Base-by-base conservation (phyloP, 805 yeast species). In the Candida odintsovae region DNA sequence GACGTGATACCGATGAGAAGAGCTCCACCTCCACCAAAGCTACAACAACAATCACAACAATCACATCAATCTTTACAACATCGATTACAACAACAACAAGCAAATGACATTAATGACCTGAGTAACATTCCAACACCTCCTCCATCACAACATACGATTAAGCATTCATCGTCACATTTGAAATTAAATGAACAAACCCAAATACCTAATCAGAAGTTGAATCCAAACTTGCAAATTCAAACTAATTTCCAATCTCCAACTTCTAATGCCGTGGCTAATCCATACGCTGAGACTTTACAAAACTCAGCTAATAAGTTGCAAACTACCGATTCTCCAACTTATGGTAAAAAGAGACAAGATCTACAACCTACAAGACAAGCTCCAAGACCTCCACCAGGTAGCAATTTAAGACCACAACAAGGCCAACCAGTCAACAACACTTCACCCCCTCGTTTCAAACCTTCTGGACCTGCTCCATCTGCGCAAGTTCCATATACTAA, bases 1-100 rank as follows among this genome's bases (percentile, higher is more conserved):
- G 73, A 67, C 26, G 56, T 77, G 47, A 63, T 72, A 2, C 82
- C 83, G 8, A 65, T 65, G 53, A 70, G 84, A 63, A 70, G 68
- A 48, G 82, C 84, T 1, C 84, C 83, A 6, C 71, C 78, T 7
- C 82, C 82, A 2, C 82, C 81, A 20, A 54, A 52, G 23, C 21
- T 50, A 18, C 38, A 50, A 42, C 48, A 46, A 26, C 48, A 38
- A 40, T 50, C 50, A 31, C 54, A 50, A 41, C 47, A 40, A 42
- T 51, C 35, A 36, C 78, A 10, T 62, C 61, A 44, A 66, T 41
- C 5, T 8, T 28, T 19, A 15, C 50, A 51, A 31, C 54, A 50
- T 40, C 47, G 38, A 42, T 51, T 37, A 36, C 78, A 10, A 62
- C 61, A 44, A 66, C 80, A 57, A 68, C 64, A 46, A 77, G n/a